A percentile compares a stretch with the other conserved stretches of the same genome.
phyloP scores from a whole-genome alignment of 2,329 filamentous ascomycete species.

The Corynespora cassiicola region DNA sequence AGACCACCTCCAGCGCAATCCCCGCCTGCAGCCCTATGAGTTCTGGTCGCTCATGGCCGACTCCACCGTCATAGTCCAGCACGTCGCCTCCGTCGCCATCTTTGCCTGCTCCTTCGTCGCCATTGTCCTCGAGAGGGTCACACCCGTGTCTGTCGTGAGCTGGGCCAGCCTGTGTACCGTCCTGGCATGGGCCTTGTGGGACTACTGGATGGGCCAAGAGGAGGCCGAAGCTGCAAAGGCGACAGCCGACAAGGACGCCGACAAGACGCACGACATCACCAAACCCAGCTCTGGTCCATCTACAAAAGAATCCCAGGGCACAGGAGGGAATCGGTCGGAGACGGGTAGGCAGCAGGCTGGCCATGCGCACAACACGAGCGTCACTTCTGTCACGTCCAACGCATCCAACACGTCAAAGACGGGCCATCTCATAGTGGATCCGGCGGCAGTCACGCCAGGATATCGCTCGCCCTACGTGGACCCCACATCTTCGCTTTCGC shows the following conservation, averaged over 20 bases:
- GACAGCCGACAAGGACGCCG: constrained; percentile 19
- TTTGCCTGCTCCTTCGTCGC: constrained; percentile 93
- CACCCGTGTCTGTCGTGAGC: constrained; percentile 85
- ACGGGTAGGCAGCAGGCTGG: constrained; percentile 19
- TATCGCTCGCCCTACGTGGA: constrained; percentile 44
- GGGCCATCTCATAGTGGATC: constrained; percentile 23
- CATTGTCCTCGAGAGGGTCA: constrained; percentile 87
- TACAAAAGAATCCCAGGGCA: constrained; percentile 42
- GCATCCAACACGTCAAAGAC: constrained; percentile 39
- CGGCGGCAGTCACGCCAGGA: constrained; percentile 52
- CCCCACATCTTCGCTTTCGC: constrained; percentile 52
- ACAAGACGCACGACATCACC: constrained; percentile 21
- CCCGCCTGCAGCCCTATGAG: constrained; percentile 90
- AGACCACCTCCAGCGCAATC: constrained; percentile 93
- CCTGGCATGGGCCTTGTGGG: constrained; percentile 89
- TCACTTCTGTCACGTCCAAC: constrained; percentile 61
- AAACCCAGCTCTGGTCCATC: constrained; percentile 17
- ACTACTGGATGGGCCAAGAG: constrained; percentile 83
- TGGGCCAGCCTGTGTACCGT: constrained; percentile 85
- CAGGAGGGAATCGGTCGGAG: constrained; percentile 47
- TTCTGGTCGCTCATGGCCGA: constrained; percentile 98
- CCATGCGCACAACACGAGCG: constrained; percentile 62
- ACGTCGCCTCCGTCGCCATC: constrained; percentile 92
- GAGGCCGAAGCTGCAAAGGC: constrained; percentile 58
- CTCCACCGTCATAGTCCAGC: constrained; percentile 95